Evolutionary conservation across 352 stramenopile genomes (phyloP), one percentile per base, ranked within the genome.

Genomic region (Vaucheria bursata): DNA sequence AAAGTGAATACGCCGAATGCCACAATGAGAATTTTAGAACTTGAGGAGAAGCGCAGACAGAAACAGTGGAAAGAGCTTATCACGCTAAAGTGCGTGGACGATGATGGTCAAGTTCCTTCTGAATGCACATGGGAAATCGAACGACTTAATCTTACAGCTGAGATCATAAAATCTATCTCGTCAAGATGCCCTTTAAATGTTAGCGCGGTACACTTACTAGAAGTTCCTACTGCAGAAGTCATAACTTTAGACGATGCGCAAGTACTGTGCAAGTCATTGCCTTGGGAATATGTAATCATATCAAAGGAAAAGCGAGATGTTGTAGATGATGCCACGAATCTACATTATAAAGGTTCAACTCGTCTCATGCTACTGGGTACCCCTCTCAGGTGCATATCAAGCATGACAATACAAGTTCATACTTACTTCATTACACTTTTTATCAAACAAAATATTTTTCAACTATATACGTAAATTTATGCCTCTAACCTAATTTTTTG

Each of bases 11-110:
- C 64, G 29, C 76, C 76, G 0, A 39, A 34, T 8, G 7, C 18
- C 65, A 73, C 76, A 8, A 70, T 79, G 38, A 79, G 79, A 72
- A 79, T 38, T 12, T 72, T 81, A 12, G 50, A 79, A 32, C 69
- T 33, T 73, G 76, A 79, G 52, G 71, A 50, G 25, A 38, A 81
- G 33, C 49, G 70, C 8, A 81, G 79, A 79, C 77, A 52, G 36
- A 40, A 72, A 40, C 79, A 64, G 65, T 81, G 76, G 76, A 78
- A 71, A 52, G 65, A 81, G 39, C 77, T 73, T 34, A 76, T 81
- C 38, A 35, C 53, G n/a, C 77, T 81, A 33, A 50, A 68, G 29
- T 73, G 40, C 49, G 34, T 79, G 3, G 76, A 81, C 76, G 59
- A 52, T 8, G 64, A 79, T 35, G 76, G 76, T 34, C 40, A 65